Evolutionary conservation across 345 rosid species (phyloP), one percentile per base, ranked within the genome.

Genomic region (Crucihimalaya himalaica): DNA sequence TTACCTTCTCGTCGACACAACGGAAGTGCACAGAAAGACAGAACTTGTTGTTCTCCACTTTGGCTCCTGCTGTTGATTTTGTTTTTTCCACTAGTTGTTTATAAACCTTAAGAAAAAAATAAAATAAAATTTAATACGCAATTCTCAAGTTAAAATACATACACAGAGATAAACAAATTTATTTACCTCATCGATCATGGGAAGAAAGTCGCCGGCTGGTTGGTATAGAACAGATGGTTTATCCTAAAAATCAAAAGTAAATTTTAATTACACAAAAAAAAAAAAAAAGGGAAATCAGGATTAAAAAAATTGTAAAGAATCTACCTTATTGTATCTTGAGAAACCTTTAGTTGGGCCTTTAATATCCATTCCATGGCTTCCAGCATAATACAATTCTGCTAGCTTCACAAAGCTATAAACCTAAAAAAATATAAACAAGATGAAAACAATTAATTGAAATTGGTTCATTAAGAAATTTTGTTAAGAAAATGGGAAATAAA

Each of bases 301-400:
- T 85, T 50, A 56, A 80, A 84, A 84, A 78, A 62, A 50, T 67
- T 64, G 54, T 48, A 29, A 35, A 54, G 2, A 34, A 27, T 16
- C 20, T 19, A 87, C 97, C 82, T 84, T 86, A 66, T 77, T 84
- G 83, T 79, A 61, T 62, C 81, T 79, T 55, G 85, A 75, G 27
- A 71, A 77, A 16, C 85, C 83, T 78, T 85, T 86, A 2, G 86
- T 80, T 37, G 99, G 99, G 4, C 97, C 98, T 80, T 81, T 89
- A 45, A 96, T 96, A 93, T 96, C 99, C 99, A 96, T 96, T 23
- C 99, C 99, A 79, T 96, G 99, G 80, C 99, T 96, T 12, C 99
- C 99, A 5, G 99, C 98, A 55, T 96, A 96, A 82, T 96, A 96
- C 48, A 92, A 68, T 77, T 84, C 99, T 14, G 91, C 87, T 74